Conservation (phyloP, 2,329 filamentous ascomycete species). For the Botrytis hyacinthi region DNA sequence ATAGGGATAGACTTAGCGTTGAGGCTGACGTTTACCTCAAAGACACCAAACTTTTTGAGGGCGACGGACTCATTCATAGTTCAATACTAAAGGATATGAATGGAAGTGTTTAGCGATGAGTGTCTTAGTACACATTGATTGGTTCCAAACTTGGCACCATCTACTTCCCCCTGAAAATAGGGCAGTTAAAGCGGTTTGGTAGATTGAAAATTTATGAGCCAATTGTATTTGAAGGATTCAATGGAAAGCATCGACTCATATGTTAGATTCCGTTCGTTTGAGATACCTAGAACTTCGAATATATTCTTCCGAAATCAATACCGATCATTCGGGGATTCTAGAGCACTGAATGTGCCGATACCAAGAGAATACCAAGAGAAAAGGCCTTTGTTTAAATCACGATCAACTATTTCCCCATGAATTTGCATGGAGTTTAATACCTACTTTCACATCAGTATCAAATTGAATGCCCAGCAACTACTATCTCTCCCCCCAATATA, state of each 20-base stretch:
- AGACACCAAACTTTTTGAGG: background rate
- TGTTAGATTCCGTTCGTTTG: background rate
- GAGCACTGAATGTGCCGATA: background rate
- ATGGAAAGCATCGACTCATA: background rate
- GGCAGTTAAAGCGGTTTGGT: background rate
- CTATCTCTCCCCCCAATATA: background rate
- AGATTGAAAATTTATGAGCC: background rate
- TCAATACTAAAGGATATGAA: background rate
- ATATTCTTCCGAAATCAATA: background rate
- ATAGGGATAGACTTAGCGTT: background rate
- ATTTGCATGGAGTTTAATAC: background rate
- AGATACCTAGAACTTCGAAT: background rate
- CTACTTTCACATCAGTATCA: constrained; percentile 1
- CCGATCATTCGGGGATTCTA: background rate
- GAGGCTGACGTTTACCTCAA: background rate
- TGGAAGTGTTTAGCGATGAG: background rate
- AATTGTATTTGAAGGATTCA: background rate
- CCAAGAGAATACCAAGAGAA: constrained; percentile 5
- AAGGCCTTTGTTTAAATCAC: background rate
- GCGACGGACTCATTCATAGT: background rate
- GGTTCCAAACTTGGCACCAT: background rate
- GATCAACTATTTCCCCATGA: background rate
- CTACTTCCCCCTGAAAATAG: constrained; percentile 9
- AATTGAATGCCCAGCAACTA: background rate
- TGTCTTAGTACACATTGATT: background rate